Evolutionary conservation across 371 early-diverging fungal genomes (phyloP), one percentile per base, ranked within the genome.

Genomic region (Chytridium lagenaria): DNA sequence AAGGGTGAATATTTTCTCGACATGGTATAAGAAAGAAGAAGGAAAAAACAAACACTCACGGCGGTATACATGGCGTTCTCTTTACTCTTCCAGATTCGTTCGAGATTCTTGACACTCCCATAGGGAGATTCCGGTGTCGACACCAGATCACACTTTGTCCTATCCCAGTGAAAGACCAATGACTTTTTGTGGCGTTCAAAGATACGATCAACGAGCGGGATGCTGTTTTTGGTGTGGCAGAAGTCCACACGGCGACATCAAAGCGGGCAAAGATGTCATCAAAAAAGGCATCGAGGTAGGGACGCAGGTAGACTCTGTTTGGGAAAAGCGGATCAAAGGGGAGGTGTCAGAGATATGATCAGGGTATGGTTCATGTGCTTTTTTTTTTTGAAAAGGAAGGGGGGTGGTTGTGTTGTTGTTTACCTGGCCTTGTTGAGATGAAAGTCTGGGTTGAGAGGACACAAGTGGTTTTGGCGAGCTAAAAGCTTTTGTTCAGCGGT

Each of bases 171-270:
- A 37, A 61, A 61, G 23, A 34, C 61, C 3, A 61, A 23, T 7
- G 16, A 5, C 37, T 37, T 61, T 10, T 34, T 5, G 15, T n/a
- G 26, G 0, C 33, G 50, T 10, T 31, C 34, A 49, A 34, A 68
- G 12, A 52, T 36, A 26, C 31, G 50, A 2, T 52, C 1, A 19
- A 40, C 50, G 69, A 80, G 67, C 22, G 74, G 77, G 19, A 34
- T 30, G 12, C 76, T 74, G 61, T 82, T 82, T 61, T 71, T 75
- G 23, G 72, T 70, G 61, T 76, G 2, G 82, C 82, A 0, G 78
- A 78, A 1, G 82, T 82, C 82, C 82, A 82, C 1, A 74, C 78
- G 12, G 76, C 78, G 28, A 82, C 78, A 26, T 73, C 68, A 59
- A 71, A 82, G 44, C 74, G 50, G 16, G 49, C 28, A 50, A 82